Evolutionary conservation across 2,329 filamentous ascomycete species (phyloP), one percentile per base, ranked within the genome.

Genomic region (Parafenestella ontariensis): DNA sequence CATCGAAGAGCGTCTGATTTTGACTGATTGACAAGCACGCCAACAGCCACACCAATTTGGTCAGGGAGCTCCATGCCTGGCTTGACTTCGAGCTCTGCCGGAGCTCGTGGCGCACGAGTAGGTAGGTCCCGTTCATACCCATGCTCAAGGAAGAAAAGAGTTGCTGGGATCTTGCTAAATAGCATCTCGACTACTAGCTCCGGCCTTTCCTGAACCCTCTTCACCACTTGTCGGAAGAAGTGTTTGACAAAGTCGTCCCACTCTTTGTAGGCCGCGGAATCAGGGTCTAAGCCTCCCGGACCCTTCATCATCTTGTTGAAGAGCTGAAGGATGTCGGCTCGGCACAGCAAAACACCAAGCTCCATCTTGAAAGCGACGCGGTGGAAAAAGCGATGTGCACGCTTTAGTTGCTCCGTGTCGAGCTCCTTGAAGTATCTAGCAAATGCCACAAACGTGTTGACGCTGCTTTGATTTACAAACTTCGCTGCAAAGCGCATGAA

Each of bases 321-420:
- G 1, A 98, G 82, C 39, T 90, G 87, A 42, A 99, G 86, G 31
- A 97, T 96, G 71, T 98, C 95, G 5, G 96, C 85, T 9, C 94
- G 87, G 76, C 92, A 98, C 1, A 99, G 82, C 78, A 97, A 85
- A 20, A 97, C 88, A 52, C 88, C 88, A 79, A 95, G 88, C 42
- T 97, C 91, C 75, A 96, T 90, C 77, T 98, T 99, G 81, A 98
- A 98, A 0, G 92, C 92, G 10, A 96, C 83, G 0, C 94, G 89
- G 70, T 98, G 96, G 69, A 99, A 93, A 75, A 94, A 99, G 6
- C 95, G 89, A 77, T 98, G 95, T 11, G 89, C 89, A 5, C 95
- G 87, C 78, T 98, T 98, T 33, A 98, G 80, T 72, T 99, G 95
- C 33, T 87, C 82, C 2, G 87, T 81, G 47, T 87, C 85, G 10